Conservation (phyloP, 495 filamentous ascomycete species). For the Aspergillus biplanus region DNA sequence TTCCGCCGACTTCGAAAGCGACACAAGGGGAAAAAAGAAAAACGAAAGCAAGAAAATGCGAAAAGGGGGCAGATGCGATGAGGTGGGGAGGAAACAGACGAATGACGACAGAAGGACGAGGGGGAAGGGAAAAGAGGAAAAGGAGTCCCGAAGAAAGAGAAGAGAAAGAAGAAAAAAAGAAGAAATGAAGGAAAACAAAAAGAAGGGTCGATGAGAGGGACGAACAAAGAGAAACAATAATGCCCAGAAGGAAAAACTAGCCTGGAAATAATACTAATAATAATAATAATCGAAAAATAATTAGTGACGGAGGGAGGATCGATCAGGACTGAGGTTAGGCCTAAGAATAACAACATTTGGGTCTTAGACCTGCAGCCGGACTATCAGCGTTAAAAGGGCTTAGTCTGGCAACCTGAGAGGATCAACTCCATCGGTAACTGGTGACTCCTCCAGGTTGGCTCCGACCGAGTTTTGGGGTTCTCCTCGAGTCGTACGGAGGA, state of each 20-base stretch:
- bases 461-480: too few species aligned
- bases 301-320: slow-evolving; percentile 12
- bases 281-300: slow-evolving; percentile 15
- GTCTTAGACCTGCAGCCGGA: slow-evolving; percentile 31
- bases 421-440: not conserved
- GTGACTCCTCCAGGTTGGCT: too few species aligned
- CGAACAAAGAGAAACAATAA: slow-evolving; percentile 1
- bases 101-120: not conserved
- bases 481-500: too few species aligned
- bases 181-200: slow-evolving; percentile 6
- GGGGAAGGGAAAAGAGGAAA: slow-evolving; percentile 1
- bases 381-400: slow-evolving; percentile 1
- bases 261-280: slow-evolving; percentile 14
- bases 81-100: not conserved
- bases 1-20: not conserved
- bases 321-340: slow-evolving; percentile 21
- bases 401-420: slow-evolving; percentile 3
- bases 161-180: slow-evolving; percentile 3
- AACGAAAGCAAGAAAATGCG: slow-evolving; percentile 1
- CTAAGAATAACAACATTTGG: slow-evolving; percentile 27
- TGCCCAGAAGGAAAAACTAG: slow-evolving; percentile 10
- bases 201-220: slow-evolving; percentile 11
- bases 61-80: slow-evolving; percentile 3
- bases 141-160: slow-evolving; percentile 1
- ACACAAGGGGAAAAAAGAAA: slow-evolving; percentile 6